Base-by-base conservation (phyloP, 768 basidiomycete genomes). In the Lactifluus rugatus region DNA sequence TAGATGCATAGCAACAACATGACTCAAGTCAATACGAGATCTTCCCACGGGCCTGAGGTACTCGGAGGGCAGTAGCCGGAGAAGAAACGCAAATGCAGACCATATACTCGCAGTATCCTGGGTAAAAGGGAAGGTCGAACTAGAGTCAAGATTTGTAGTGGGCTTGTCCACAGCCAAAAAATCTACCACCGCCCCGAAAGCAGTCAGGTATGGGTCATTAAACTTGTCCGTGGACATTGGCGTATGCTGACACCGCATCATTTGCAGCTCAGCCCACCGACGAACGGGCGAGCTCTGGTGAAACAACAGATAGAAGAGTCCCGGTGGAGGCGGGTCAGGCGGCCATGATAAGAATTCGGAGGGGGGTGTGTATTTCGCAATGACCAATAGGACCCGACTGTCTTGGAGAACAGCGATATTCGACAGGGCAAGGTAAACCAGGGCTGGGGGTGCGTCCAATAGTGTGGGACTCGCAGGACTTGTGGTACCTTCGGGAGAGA, bases 341-440 rank as follows among this genome's bases (percentile, higher is more conserved):
- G 85, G 83, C 85, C 86, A 88, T 16, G 63, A 70, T 44, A 65
- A 57, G 42, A 82, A 65, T 16, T 64, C 45, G 17, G 64, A 60
- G n/a, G 68, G 61, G 13, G 81, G 78, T 36, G 74, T 62, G 47
- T 70, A 66, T 23, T 66, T 56, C 45, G 73, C 68, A 32, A 84
- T 65, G 36, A 78, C 64, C 7, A 67, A 60, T 55, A 77, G 66
- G 48, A 91, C 70, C 36, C 72, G 69, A 1, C 74, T 61, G 61
- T 85, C 77, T 42, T 73, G 75, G 48, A 87, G 76, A 54, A 87
- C 71, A 19, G 71, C 70, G 66, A 82, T 73, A 69, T 85, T 87
- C 21, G 79, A 79, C 54, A 89, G 66, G 59, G 83, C 78, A 57
- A 83, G 83, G 65, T 84, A 85, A 6, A 81, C 62, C 21, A 81